These are phyloP conservation scores for Elsinoe arachidis DNA, from an alignment of 2,329 filamentous ascomycete genomes.

Conservation along the genomic window DNA sequence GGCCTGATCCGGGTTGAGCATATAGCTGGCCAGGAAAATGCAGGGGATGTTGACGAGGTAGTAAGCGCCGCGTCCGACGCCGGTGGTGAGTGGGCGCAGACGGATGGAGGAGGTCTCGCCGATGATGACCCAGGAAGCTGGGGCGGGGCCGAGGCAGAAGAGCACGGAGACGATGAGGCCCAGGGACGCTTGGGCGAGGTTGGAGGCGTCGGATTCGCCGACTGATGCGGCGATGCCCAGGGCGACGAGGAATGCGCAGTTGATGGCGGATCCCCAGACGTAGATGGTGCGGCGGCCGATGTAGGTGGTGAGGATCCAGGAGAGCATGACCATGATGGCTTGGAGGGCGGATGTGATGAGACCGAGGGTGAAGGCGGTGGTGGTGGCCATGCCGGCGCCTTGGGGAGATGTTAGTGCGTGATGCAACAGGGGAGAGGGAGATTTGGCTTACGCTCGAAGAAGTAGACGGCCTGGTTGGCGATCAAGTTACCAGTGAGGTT, in stretches of 20 bases:
- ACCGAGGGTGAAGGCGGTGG: conserved; percentile 52
- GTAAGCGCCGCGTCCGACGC: conserved; percentile 55
- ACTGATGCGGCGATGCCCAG: conserved; percentile 54
- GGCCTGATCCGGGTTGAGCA: conserved; percentile 27
- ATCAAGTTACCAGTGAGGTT: conserved; percentile 55
- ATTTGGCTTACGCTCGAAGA: conserved; percentile 40
- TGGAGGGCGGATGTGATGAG: conserved; percentile 58
- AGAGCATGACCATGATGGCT: conserved; percentile 54
- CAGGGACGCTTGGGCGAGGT: conserved; percentile 51
- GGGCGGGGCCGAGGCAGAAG: conserved; percentile 44
- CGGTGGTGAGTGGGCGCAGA: conserved; percentile 55
- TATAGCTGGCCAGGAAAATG: conserved; percentile 25
- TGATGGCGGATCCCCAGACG: conserved; percentile 50
- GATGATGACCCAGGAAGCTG: conserved; percentile 59
- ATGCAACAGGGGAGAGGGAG: neutral
- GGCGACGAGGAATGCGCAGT: conserved; percentile 45
- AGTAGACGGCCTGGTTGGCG: conserved; percentile 54
- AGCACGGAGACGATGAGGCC: conserved; percentile 43
- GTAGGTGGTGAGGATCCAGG: conserved; percentile 58
- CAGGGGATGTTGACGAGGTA: conserved; percentile 58
- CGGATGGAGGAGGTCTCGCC: conserved; percentile 58
- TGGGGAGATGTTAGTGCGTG: conserved; percentile 21
- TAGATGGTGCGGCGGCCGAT: conserved; percentile 57
- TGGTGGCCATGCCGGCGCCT: conserved; percentile 48
- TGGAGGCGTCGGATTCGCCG: conserved; percentile 31